These are phyloP conservation scores for Colletotrichum chlorophyti DNA, from an alignment of 2,329 filamentous ascomycete genomes.

Conservation along the genomic window DNA sequence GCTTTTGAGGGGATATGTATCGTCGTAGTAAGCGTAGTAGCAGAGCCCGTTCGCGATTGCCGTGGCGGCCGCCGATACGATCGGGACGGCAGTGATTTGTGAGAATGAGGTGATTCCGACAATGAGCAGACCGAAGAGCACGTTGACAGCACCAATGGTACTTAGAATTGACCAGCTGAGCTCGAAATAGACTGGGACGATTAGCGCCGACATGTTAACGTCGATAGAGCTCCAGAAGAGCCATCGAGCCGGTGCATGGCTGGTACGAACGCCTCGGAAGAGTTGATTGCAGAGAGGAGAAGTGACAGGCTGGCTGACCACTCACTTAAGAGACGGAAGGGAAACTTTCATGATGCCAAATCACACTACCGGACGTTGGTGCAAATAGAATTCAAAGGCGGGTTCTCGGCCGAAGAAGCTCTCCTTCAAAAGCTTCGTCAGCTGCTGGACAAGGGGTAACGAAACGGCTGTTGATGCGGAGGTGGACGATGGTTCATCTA, in stretches of 20 bases:
- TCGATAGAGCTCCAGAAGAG: background rate
- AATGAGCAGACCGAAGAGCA: slow-evolving; percentile 46
- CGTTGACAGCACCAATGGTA: slow-evolving; percentile 48
- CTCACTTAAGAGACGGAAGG: background rate
- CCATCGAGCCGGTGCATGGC: background rate
- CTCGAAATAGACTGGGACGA: slow-evolving; percentile 44
- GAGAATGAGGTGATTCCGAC: slow-evolving; percentile 47
- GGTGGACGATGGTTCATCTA: too few relatives aligned
- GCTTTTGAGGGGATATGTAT: slow-evolving; percentile 30
- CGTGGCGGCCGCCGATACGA: slow-evolving; percentile 44
- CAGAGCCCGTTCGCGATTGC: slow-evolving; percentile 51
- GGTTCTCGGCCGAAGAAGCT: too few relatives aligned
- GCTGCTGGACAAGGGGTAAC: too few relatives aligned
- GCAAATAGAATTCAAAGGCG: too few relatives aligned
- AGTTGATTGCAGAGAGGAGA: too few relatives aligned
- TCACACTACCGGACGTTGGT: too few relatives aligned
- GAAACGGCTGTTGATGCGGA: too few relatives aligned
- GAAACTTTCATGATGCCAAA: too few relatives aligned
- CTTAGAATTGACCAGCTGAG: slow-evolving; percentile 53
- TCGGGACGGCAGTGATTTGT: slow-evolving; percentile 45
- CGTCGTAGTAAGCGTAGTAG: slow-evolving; percentile 48
- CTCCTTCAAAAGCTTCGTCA: too few relatives aligned
- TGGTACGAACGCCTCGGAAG: background rate
- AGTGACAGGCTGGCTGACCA: background rate
- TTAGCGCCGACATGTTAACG: slow-evolving; percentile 12